Evolutionary conservation across 495 filamentous ascomycete genomes (phyloP).

Genomic region (Aspergillus bridgeri): DNA sequence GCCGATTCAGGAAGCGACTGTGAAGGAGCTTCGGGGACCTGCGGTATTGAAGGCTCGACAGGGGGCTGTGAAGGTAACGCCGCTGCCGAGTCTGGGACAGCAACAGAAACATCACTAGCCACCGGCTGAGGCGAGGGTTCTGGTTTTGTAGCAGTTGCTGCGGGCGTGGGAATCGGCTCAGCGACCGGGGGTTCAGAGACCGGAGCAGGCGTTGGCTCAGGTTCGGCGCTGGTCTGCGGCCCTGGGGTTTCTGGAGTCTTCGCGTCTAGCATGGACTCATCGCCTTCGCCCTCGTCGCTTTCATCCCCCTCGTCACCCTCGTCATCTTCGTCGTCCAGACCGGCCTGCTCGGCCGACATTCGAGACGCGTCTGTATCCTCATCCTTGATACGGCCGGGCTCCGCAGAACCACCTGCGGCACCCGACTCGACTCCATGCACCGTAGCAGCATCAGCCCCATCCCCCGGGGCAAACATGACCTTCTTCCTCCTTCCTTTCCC

Average conservation of each 20-base stretch:
- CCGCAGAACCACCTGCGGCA: slow-evolving; percentile 16
- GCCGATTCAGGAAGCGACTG: slow-evolving; percentile 2
- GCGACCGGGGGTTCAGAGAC: slow-evolving; percentile 16
- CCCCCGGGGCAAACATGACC: slow-evolving; percentile 49
- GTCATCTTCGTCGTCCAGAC: slow-evolving; percentile 44
- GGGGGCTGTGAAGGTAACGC: slow-evolving; percentile 9
- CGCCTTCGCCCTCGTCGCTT: slow-evolving; percentile 46
- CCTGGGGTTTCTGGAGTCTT: slow-evolving; percentile 43
- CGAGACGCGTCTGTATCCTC: slow-evolving; percentile 36
- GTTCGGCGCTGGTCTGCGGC: slow-evolving; percentile 23
- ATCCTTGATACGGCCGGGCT: slow-evolving; percentile 16
- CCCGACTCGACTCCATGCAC: slow-evolving; percentile 33
- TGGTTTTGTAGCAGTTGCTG: slow-evolving; percentile 3
- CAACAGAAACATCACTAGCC: slow-evolving; percentile 27
- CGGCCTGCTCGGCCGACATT: slow-evolving; percentile 35
- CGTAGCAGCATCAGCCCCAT: slow-evolving; percentile 35
- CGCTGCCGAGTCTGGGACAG: slow-evolving; percentile 17
- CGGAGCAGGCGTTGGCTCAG: slow-evolving; percentile 21
- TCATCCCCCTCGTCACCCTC: slow-evolving; percentile 46
- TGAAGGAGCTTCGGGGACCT: slow-evolving; percentile 11
- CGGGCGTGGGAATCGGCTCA: slow-evolving; percentile 15
- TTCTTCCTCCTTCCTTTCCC: slow-evolving; percentile 69
- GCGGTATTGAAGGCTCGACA: slow-evolving; percentile 4
- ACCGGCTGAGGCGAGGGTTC: slow-evolving; percentile 14
- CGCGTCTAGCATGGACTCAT: slow-evolving; percentile 52